Evolutionary conservation across 768 basidiomycete genomes (phyloP).

Genomic region (Boletus coccyginus): DNA sequence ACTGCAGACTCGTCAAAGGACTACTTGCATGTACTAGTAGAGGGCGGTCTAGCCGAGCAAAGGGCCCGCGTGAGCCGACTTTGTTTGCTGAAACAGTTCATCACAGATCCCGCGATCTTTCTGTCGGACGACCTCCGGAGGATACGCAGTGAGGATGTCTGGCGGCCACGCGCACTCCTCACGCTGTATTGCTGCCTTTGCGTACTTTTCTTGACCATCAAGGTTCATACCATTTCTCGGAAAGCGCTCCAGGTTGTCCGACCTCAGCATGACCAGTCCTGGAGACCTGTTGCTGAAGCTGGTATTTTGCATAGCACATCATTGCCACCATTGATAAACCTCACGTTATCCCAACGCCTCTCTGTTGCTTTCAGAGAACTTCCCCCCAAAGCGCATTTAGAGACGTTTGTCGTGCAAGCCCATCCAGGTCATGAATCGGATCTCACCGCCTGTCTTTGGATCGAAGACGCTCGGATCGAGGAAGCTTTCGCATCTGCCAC

Average conservation of each 20-base stretch:
- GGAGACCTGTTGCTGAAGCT: not conserved
- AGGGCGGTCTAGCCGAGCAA: slow-evolving; percentile 16
- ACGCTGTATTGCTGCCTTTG: slow-evolving; percentile 42
- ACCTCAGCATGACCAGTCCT: not conserved
- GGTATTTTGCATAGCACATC: not conserved
- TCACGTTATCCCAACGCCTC: slow-evolving; percentile 33
- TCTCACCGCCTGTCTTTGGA: slow-evolving; percentile 53
- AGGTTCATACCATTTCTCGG: slow-evolving; percentile 17
- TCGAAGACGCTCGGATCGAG: slow-evolving; percentile 35
- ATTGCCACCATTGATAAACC: slow-evolving; percentile 24
- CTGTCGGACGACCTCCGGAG: slow-evolving; percentile 26
- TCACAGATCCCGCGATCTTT: slow-evolving; percentile 22
- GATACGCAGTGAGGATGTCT: slow-evolving; percentile 21
- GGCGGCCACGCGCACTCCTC: slow-evolving; percentile 33
- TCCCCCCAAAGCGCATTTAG: slow-evolving; percentile 26
- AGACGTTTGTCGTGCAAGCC: slow-evolving; percentile 36
- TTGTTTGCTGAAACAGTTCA: slow-evolving; percentile 28
- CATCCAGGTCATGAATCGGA: slow-evolving; percentile 1
- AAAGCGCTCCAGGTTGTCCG: not conserved
- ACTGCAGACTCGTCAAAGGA: slow-evolving; percentile 5
- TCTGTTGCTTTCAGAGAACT: slow-evolving; percentile 36
- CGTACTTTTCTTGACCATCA: slow-evolving; percentile 37
- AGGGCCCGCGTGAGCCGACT: slow-evolving; percentile 16
- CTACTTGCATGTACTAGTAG: slow-evolving; percentile 16
- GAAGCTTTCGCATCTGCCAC: slow-evolving; percentile 35